A percentile compares a stretch with the other conserved stretches of the same genome.
Conservation (phyloP, 208 protist genomes). For the Trypanosoma vivax region DNA sequence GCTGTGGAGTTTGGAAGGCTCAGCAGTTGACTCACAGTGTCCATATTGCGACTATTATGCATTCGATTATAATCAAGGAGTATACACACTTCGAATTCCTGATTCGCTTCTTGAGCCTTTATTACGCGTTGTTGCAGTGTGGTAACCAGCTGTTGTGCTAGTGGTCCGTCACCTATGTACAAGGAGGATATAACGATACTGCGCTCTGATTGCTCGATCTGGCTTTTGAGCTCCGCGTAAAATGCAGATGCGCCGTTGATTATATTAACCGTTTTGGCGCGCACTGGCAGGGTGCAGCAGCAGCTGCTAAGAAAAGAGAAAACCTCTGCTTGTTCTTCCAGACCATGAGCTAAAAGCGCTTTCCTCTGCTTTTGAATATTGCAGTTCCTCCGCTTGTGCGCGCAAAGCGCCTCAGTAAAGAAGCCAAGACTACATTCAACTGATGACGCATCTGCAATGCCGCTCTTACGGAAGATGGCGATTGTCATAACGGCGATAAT, state of each 20-base stretch:
- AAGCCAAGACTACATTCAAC: constrained; percentile 17
- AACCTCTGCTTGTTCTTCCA: constrained; percentile 29
- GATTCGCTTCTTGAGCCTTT: constrained; percentile 14
- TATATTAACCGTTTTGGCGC: constrained; percentile 36
- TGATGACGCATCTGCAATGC: constrained; percentile 1
- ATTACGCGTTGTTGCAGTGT: constrained; percentile 45
- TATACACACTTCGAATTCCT: constrained; percentile 42
- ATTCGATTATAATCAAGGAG: constrained; percentile 85
- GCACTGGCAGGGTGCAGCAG: constrained; percentile 66
- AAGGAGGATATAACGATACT: constrained; percentile 77
- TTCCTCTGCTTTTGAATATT: too few relatives aligned
- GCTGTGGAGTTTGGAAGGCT: constrained; percentile 9
- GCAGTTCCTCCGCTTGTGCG: neutral
- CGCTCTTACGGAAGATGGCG: constrained; percentile 26
- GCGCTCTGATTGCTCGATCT: constrained; percentile 31
- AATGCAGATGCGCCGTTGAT: constrained; percentile 52
- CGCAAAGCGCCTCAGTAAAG: constrained; percentile 11
- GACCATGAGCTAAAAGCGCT: constrained; percentile 1
- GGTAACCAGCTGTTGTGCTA: constrained; percentile 41
- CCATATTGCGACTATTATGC: constrained; percentile 52
- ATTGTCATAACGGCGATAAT: constrained; percentile 26
- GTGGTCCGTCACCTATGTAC: constrained; percentile 77
- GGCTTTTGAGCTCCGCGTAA: constrained; percentile 47
- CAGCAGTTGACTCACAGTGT: constrained; percentile 43
- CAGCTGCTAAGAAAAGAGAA: constrained; percentile 47